These are phyloP conservation scores for Neofusicoccum ribis DNA, from an alignment of 2,329 filamentous ascomycete species.

Conservation along the genomic window DNA sequence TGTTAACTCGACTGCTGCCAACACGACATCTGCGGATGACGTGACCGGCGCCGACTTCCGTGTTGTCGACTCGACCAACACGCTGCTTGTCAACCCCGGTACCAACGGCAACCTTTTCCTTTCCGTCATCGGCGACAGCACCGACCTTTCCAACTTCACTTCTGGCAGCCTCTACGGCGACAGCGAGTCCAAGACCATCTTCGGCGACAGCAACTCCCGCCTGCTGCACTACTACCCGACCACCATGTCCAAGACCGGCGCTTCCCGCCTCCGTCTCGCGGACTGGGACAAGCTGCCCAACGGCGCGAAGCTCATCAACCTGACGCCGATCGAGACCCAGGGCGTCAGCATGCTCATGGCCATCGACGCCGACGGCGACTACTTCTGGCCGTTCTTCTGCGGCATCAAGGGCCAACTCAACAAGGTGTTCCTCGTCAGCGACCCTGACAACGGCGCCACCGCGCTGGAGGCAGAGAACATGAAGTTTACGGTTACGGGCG, in stretches of 20 bases:
- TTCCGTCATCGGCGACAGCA: constrained; percentile 8
- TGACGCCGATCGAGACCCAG: constrained; percentile 12
- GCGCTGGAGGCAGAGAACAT: constrained; percentile 3
- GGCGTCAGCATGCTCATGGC: constrained; percentile 18
- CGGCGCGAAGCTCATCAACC: constrained; percentile 16
- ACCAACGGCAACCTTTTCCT: constrained; percentile 9
- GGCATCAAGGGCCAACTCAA: constrained; percentile 19
- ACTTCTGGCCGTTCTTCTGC: constrained; percentile 23
- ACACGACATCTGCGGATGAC: background rate
- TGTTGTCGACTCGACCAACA: background rate
- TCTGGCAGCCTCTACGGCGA: background rate
- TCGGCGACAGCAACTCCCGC: background rate
- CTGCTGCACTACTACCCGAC: constrained; percentile 21
- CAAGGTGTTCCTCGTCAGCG: constrained; percentile 23
- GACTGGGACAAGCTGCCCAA: constrained; percentile 22
- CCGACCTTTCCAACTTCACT: constrained; percentile 16
- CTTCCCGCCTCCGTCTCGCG: constrained; percentile 22
- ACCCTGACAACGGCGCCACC: constrained; percentile 3
- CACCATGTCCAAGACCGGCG: constrained; percentile 19
- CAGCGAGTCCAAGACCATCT: constrained; percentile 6
- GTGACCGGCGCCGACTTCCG: background rate
- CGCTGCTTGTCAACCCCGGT: background rate
- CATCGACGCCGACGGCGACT: constrained; percentile 19
- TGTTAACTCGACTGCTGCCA: background rate
- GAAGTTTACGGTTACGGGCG: constrained; percentile 24